These are phyloP conservation scores for Debaryomyces sp. DNA, from an alignment of 1,139 yeast genomes.

Conservation along the genomic window DNA sequence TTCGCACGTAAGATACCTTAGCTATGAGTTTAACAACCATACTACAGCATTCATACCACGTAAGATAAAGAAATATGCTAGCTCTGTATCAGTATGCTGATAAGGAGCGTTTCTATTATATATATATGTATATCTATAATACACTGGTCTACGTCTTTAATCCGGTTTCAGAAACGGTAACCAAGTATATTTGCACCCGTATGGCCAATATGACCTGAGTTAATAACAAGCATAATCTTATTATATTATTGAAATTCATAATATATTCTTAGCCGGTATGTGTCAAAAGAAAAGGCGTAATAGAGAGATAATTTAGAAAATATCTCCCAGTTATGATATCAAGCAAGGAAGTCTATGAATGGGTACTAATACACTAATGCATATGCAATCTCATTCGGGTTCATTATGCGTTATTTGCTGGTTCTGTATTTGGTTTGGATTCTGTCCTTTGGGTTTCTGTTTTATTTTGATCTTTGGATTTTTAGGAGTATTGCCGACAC, in stretches of 20 bases:
- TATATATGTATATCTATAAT: neutral
- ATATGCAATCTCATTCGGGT: neutral
- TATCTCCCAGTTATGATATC: neutral
- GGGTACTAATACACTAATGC: neutral
- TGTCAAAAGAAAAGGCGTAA: neutral
- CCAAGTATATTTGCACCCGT: neutral
- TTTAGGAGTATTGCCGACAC: neutral
- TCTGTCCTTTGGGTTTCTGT: constrained; percentile 1
- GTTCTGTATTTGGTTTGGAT: neutral
- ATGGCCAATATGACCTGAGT: neutral
- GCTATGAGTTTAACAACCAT: neutral
- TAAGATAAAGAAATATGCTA: neutral
- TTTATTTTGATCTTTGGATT: constrained; percentile 1
- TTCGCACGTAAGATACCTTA: neutral
- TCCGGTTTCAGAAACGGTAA: neutral
- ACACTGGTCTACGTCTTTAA: neutral
- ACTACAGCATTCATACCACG: neutral
- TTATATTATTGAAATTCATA: neutral
- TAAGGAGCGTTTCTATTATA: neutral
- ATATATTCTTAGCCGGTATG: neutral
- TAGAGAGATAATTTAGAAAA: neutral
- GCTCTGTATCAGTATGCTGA: neutral
- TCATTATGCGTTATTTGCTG: neutral
- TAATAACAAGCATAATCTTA: neutral
- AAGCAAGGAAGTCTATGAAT: neutral